Conservation (phyloP, 257 asterid genomes). For the Nicotiana obtusifolia region DNA sequence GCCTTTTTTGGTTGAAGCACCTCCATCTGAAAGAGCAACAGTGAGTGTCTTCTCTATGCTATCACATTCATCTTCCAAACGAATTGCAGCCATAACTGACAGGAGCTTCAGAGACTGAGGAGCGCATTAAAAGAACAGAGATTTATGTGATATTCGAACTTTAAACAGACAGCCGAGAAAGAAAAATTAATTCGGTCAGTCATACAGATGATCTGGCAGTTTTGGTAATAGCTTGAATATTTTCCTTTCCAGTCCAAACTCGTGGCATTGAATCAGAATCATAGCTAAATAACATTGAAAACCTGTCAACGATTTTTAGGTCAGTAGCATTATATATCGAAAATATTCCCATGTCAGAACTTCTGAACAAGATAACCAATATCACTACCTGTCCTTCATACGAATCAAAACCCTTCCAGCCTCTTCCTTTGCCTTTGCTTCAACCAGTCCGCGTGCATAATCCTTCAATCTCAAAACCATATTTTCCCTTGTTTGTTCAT, state of each 20-base stretch:
- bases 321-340: conserved; percentile 9
- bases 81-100: conserved; percentile 78
- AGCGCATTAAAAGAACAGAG: conserved; percentile 10
- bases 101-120: conserved; percentile 73
- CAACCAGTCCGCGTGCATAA: conserved; percentile 77
- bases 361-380: not conserved
- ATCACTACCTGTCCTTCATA: conserved; percentile 80
- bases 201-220: conserved; percentile 74
- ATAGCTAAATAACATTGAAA: conserved; percentile 57
- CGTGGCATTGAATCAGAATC: conserved; percentile 83
- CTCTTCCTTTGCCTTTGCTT: conserved; percentile 85
- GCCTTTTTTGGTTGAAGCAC: conserved; percentile 50
- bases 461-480: conserved; percentile 60
- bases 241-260: conserved; percentile 85
- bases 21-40: conserved; percentile 65
- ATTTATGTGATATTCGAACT: not conserved
- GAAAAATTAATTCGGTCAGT: not conserved
- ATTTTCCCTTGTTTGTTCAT: conserved; percentile 49
- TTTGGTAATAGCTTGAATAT: conserved; percentile 68
- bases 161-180: not conserved
- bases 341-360: not conserved
- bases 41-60: conserved; percentile 54
- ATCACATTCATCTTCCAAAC: conserved; percentile 73
- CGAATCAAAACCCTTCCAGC: conserved; percentile 89
- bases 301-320: conserved; percentile 34